A percentile compares a stretch with the other conserved stretches of the same genome.
Conservation (phyloP, 1,284 basidiomycete genomes). For the Cutaneotrichosporon dermatis region DNA sequence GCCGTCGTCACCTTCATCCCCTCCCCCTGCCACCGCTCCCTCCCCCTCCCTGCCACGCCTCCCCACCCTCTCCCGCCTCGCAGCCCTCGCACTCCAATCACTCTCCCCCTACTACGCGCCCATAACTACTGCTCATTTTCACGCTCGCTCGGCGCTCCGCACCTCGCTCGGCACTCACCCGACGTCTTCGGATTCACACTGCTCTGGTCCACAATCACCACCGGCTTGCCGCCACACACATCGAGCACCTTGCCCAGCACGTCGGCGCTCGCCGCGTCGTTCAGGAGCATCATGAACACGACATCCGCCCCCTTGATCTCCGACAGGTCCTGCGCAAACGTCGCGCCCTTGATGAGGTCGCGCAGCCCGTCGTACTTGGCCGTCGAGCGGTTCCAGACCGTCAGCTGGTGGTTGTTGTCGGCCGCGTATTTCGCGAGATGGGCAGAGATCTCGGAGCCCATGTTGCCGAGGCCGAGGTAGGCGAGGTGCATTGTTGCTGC, state of each 20-base stretch:
- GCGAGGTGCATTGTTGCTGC: slow-evolving; percentile 11
- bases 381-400: slow-evolving; percentile 34
- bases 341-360: slow-evolving; percentile 10
- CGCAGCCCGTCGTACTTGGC: slow-evolving; percentile 30
- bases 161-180: slow-evolving; percentile 18
- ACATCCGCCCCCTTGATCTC: slow-evolving; percentile 24
- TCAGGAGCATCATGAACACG: slow-evolving; percentile 30
- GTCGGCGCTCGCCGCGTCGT: slow-evolving; percentile 31
- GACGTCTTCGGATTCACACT: slow-evolving; percentile 31
- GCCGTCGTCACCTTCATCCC: too few relatives aligned
- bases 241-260: slow-evolving; percentile 13
- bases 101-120: too few relatives aligned
- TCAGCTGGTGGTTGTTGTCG: slow-evolving; percentile 13
- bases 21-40: too few relatives aligned
- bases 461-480: slow-evolving; percentile 36
- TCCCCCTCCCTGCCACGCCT: background rate
- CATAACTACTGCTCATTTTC: too few relatives aligned
- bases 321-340: slow-evolving; percentile 17
- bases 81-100: too few relatives aligned
- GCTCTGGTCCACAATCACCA: slow-evolving; percentile 35
- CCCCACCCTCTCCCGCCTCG: background rate
- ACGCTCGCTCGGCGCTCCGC: too few relatives aligned
- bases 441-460: slow-evolving; percentile 30
- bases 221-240: slow-evolving; percentile 4
- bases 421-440: slow-evolving; percentile 28